Evolutionary conservation across 129 eudicot genomes (phyloP).

Genomic region (Lonicera japonica): DNA sequence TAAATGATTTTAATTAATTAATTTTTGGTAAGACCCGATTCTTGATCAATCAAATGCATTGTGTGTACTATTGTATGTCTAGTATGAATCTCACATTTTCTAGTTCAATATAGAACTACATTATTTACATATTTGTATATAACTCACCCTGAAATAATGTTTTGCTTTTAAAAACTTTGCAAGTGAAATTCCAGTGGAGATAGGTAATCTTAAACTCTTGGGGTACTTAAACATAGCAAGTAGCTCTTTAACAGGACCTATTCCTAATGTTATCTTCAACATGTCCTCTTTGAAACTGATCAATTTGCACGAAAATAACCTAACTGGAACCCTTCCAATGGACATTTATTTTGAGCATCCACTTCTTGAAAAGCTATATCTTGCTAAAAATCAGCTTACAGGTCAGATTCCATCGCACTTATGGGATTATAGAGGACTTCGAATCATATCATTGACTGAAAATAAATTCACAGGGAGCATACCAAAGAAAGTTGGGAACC

Average conservation of each 20-base stretch:
- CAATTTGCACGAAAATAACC: constrained; percentile 18
- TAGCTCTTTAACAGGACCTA: constrained; percentile 24
- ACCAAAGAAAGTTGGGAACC: constrained; percentile 29
- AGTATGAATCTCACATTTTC: too few relatives aligned
- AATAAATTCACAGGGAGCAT: constrained; percentile 37
- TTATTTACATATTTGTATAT: too few relatives aligned
- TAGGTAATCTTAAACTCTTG: constrained; percentile 30
- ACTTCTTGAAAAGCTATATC: constrained; percentile 23
- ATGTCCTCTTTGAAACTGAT: constrained; percentile 26
- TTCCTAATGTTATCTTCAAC: constrained; percentile 38
- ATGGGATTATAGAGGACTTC: constrained; percentile 23
- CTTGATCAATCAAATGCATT: too few relatives aligned
- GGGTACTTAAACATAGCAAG: constrained; percentile 17
- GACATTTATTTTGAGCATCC: constrained; percentile 5
- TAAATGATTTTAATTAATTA: too few relatives aligned
- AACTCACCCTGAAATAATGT: too few relatives aligned
- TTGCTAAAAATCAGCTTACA: constrained; percentile 16
- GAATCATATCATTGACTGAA: constrained; percentile 4
- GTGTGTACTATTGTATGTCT: too few relatives aligned
- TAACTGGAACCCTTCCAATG: constrained; percentile 23
- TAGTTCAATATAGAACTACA: too few relatives aligned
- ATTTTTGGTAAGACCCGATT: too few relatives aligned
- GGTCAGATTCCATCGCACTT: constrained; percentile 31
- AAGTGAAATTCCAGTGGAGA: constrained; percentile 33
- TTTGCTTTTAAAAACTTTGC: constrained; percentile 3